Base-by-base conservation (phyloP, 352 stramenopile species). In the Halophytophthora batemanensis region DNA sequence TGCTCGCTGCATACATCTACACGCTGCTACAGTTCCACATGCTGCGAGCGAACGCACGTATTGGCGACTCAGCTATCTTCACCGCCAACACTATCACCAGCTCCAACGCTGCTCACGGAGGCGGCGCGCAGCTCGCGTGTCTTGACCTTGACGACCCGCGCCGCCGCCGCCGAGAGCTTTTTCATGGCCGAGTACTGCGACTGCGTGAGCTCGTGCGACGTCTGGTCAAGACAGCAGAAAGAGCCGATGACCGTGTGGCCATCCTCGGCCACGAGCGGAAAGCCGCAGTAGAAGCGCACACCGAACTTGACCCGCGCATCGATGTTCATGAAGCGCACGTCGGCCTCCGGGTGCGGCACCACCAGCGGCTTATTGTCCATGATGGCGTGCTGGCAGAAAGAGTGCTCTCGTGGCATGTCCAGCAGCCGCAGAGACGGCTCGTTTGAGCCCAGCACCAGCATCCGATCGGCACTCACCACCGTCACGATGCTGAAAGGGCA, bases 301-400 rank as follows among this genome's bases (percentile, higher is more conserved):
- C 66, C 61, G 7, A 77, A 59, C 35, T 50, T 54, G 29, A 29
- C 51, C 56, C 58, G 61, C 1, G 65, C 59, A 12, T 49, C 53
- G 33, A 77, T 59, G 46, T 74, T 64, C 23, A 69, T 61, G 41
- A 91, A 91, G n/a, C 80, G 80, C 48, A 88, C 72, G 59, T 91
- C 80, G 0, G 77, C 63, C 29, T 83, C 70, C 0, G 70, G 61
- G 41, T 85, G 69, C 1, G 64, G 69, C 23, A 87, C 68, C 6
- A 89, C 52, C 10, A 90, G 48, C 12, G 78, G 75, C 59, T 82
- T 75, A 40, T 68, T 37, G 6, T 66, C 71, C 74, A 90, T 73
- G 28, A 87, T 66, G n/a, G 65, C 70, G 37, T 86, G 79, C 28
- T 74, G 63, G 36, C 79, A 90, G 58, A 90, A 83, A 25, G 64